phyloP scores from a whole-genome alignment of 345 rosid species.

The Dipteronia dyeriana region DNA sequence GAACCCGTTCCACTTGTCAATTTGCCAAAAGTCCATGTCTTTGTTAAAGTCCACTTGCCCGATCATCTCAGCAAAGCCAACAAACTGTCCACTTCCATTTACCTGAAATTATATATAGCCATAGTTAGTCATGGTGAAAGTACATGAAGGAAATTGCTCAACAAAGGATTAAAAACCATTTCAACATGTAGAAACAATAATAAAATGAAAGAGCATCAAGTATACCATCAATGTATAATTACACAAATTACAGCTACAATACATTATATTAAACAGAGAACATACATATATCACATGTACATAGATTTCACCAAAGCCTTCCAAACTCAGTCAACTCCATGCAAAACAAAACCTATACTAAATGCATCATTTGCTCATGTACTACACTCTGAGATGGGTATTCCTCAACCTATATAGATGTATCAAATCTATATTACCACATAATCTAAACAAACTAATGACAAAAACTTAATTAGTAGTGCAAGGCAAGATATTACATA shows the following conservation, averaged over 20 bases:
- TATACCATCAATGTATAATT: neutral
- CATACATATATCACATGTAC: neutral
- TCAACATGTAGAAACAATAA: neutral
- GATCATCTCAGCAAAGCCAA: constrained; percentile 80
- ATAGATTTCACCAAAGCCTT: neutral
- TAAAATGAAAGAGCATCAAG: neutral
- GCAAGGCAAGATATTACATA: neutral
- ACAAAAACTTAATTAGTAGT: neutral
- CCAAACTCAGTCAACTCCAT: neutral
- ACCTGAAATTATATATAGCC: constrained; percentile 42
- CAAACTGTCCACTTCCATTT: constrained; percentile 84
- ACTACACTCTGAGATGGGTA: neutral
- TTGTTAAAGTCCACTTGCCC: constrained; percentile 70
- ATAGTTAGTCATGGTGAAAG: neutral
- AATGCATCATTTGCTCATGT: neutral
- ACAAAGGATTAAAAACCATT: neutral
- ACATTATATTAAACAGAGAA: neutral
- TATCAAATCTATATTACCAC: neutral
- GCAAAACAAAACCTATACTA: neutral
- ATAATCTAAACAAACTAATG: neutral
- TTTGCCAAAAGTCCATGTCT: constrained; percentile 82
- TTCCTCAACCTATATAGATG: neutral
- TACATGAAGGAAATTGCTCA: neutral
- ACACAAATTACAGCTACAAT: neutral
- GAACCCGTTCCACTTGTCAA: constrained; percentile 82